Conservation (phyloP, 352 stramenopile genomes). For the Pythium biforme region DNA sequence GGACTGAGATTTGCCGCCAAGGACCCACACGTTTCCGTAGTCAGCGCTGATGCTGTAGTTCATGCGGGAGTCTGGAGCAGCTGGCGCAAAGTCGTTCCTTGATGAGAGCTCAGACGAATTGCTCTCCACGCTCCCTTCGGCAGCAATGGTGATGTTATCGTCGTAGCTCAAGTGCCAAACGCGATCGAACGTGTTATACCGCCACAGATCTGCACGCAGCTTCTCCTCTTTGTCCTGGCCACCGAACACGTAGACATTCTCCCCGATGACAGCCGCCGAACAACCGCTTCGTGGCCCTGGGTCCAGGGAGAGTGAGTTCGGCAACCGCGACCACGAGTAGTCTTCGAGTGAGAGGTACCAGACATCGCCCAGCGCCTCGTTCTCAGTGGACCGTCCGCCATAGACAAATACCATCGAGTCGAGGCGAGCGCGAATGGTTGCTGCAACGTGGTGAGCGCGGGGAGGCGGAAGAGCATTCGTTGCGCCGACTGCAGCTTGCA, state of each 20-base stretch:
- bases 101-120: slow-evolving; percentile 8
- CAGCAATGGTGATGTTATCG: slow-evolving; percentile 56
- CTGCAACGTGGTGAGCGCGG: slow-evolving; percentile 69
- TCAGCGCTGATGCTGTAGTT: slow-evolving; percentile 78
- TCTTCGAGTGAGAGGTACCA: slow-evolving; percentile 86
- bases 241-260: slow-evolving; percentile 84
- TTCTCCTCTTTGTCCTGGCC: slow-evolving; percentile 81
- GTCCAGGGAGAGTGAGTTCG: slow-evolving; percentile 71
- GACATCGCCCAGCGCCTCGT: slow-evolving; percentile 69
- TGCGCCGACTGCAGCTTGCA: slow-evolving; percentile 66
- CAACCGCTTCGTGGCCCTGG: slow-evolving; percentile 71
- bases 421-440: slow-evolving; percentile 65
- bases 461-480: slow-evolving; percentile 58
- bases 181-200: slow-evolving; percentile 87
- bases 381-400: slow-evolving; percentile 69
- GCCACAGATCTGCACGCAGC: slow-evolving; percentile 74
- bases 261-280: slow-evolving; percentile 66
- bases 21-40: slow-evolving; percentile 81
- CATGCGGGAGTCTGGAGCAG: slow-evolving; percentile 49
- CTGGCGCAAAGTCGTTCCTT: slow-evolving; percentile 42
- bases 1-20: slow-evolving; percentile 50
- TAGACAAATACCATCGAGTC: slow-evolving; percentile 85
- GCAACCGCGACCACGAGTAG: slow-evolving; percentile 75
- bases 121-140: slow-evolving; percentile 20
- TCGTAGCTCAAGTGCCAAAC: slow-evolving; percentile 85